These are phyloP conservation scores for Alternaria viburni DNA, from an alignment of 2,329 filamentous ascomycete genomes.

Conservation along the genomic window DNA sequence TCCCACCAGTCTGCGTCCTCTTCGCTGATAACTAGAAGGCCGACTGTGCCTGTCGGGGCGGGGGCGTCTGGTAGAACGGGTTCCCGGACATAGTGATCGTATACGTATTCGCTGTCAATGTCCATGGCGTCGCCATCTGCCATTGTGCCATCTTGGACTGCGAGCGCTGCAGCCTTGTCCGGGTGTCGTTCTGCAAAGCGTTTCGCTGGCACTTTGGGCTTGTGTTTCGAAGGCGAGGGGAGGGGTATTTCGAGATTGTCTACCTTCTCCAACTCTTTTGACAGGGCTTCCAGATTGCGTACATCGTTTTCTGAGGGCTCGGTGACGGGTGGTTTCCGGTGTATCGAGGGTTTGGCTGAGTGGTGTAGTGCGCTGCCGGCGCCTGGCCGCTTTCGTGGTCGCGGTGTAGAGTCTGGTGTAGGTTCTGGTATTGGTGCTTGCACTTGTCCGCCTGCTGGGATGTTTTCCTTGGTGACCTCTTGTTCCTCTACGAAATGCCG, in stretches of 20 bases:
- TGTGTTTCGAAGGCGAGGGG: conserved; percentile 35
- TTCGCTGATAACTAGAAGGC: conserved; percentile 58
- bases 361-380: conserved; percentile 27
- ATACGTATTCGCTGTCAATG: conserved; percentile 61
- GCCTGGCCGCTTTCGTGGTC: conserved; percentile 38
- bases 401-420: conserved; percentile 13
- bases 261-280: conserved; percentile 38
- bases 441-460: neutral
- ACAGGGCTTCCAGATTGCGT: conserved; percentile 41
- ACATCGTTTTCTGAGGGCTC: conserved; percentile 36
- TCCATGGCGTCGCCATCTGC: conserved; percentile 41
- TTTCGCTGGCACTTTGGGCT: conserved; percentile 42
- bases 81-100: conserved; percentile 66
- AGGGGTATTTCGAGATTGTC: conserved; percentile 19
- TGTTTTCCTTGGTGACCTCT: conserved; percentile 5
- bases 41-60: conserved; percentile 39
- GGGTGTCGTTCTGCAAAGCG: conserved; percentile 46
- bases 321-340: conserved; percentile 11
- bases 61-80: conserved; percentile 47
- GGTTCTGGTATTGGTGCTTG: conserved; percentile 7
- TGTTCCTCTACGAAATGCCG: conserved; percentile 31
- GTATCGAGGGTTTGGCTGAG: conserved; percentile 5
- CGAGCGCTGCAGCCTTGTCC: conserved; percentile 29
- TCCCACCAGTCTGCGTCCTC: conserved; percentile 65
- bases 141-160: conserved; percentile 4